These are phyloP conservation scores for Selenicereus undatus DNA, from an alignment of 148 eudicot genomes.

Conservation along the genomic window DNA sequence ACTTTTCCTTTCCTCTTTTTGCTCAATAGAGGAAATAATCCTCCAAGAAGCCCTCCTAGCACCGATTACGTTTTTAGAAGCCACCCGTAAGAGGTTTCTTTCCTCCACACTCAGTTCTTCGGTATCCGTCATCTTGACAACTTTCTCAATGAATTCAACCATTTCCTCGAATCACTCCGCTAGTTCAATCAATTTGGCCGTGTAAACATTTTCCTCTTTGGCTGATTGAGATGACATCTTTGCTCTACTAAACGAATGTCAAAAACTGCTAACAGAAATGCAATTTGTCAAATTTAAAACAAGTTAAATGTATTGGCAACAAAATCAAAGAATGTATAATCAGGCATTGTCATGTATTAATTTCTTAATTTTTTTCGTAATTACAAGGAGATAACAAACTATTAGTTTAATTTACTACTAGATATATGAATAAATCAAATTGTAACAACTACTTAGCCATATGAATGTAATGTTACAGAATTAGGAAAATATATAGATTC, in stretches of 20 bases:
- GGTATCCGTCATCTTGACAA: conserved; percentile 31
- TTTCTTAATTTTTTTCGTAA: too few relatives aligned
- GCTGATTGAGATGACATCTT: conserved; percentile 6
- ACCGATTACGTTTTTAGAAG: conserved; percentile 49
- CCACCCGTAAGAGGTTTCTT: conserved; percentile 48
- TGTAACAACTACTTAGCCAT: too few relatives aligned
- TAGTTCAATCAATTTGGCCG: conserved; percentile 32
- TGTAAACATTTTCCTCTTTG: conserved; percentile 34
- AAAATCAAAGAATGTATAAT: too few relatives aligned
- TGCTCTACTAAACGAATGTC: neutral
- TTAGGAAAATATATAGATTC: too few relatives aligned
- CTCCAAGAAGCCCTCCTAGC: conserved; percentile 6
- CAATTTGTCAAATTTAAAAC: neutral
- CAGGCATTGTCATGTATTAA: too few relatives aligned
- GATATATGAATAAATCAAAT: too few relatives aligned
- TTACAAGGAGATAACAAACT: too few relatives aligned
- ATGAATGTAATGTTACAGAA: too few relatives aligned
- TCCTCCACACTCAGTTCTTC: conserved; percentile 48
- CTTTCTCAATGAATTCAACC: conserved; percentile 57
- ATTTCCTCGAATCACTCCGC: conserved; percentile 54
- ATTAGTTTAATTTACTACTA: too few relatives aligned
- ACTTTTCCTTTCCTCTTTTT: conserved; percentile 37
- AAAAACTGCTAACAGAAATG: neutral
- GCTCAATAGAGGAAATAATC: neutral
- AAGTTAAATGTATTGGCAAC: neutral